Percentiles rank a stretch among this genome's conserved stretches.
Evolutionary conservation across 192 early-diverging fungal species (phyloP).

Genomic region (Coemansia umbellata): DNA sequence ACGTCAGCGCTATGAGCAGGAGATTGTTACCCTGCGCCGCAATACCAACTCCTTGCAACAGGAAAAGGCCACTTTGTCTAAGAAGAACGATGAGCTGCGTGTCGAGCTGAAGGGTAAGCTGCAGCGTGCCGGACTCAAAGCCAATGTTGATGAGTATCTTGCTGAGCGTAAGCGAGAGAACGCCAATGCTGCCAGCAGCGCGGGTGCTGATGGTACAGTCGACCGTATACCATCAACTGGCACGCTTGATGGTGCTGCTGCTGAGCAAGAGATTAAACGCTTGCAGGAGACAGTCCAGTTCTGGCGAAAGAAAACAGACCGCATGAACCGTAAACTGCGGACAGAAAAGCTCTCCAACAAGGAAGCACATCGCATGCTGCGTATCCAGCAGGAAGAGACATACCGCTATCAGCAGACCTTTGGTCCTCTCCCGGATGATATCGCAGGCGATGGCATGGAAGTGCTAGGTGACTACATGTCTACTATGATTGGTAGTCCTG

Average conservation of each 20-base stretch:
- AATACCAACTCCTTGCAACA: conserved; percentile 54
- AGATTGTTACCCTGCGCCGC: conserved; percentile 56
- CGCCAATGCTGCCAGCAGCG: not conserved
- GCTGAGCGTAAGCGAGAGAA: conserved; percentile 18
- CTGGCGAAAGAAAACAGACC: conserved; percentile 40
- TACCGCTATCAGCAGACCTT: conserved; percentile 35
- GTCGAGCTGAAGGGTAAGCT: conserved; percentile 52
- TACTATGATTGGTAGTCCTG: not conserved
- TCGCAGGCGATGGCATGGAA: conserved; percentile 10
- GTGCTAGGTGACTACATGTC: conserved; percentile 17
- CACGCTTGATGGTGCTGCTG: conserved; percentile 1
- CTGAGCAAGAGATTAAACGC: conserved; percentile 28
- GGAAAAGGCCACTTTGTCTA: conserved; percentile 56
- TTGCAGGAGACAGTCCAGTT: conserved; percentile 37
- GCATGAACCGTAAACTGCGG: conserved; percentile 34
- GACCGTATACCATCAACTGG: not conserved
- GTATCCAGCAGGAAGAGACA: conserved; percentile 36
- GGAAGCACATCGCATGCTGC: conserved; percentile 26
- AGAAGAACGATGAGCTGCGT: conserved; percentile 59
- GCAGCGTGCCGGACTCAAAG: conserved; percentile 47
- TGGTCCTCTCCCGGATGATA: conserved; percentile 30
- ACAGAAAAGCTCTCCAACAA: conserved; percentile 18
- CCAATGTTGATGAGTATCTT: conserved; percentile 49
- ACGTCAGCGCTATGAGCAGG: conserved; percentile 62
- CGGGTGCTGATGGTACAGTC: not conserved